Conservation (phyloP, 192 early-diverging fungal genomes). For the Coemansia sp. region DNA sequence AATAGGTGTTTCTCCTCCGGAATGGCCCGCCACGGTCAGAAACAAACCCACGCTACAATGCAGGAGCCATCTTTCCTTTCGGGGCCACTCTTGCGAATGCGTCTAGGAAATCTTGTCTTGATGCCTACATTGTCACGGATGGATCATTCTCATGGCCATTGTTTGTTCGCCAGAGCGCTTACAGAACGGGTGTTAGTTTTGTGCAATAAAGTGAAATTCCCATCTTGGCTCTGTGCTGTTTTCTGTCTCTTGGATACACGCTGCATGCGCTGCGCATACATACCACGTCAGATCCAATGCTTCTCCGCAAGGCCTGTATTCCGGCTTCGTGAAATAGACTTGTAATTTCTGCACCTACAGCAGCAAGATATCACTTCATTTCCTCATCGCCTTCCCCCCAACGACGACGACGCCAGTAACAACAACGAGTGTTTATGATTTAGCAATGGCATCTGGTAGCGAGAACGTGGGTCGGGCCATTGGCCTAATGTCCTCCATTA, state of each 20-base stretch:
- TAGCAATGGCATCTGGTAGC: not conserved
- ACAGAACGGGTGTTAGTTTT: not conserved
- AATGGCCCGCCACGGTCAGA: not conserved
- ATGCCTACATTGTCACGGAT: conserved; percentile 6
- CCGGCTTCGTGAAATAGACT: conserved; percentile 84
- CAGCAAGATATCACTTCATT: conserved; percentile 3
- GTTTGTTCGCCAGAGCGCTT: not conserved
- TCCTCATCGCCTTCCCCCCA: not conserved
- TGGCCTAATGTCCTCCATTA: not conserved
- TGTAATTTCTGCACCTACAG: conserved; percentile 76
- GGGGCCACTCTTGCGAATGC: conserved; percentile 9
- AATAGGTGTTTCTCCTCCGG: not conserved
- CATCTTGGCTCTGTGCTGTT: not conserved
- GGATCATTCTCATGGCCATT: not conserved
- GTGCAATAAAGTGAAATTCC: not conserved
- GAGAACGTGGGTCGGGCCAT: conserved; percentile 9
- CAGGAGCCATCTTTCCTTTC: not conserved
- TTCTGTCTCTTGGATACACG: not conserved
- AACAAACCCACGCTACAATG: not conserved
- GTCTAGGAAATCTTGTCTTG: conserved; percentile 9
- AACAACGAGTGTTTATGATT: not conserved
- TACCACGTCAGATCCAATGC: conserved; percentile 5
- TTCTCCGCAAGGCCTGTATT: conserved; percentile 61
- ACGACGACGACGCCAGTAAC: not conserved
- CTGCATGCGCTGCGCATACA: conserved; percentile 1